Percentiles rank a stretch among this genome's conserved stretches.
phyloP scores from a whole-genome alignment of 495 filamentous ascomycete genomes.

The Aspergillus cavernicola region DNA sequence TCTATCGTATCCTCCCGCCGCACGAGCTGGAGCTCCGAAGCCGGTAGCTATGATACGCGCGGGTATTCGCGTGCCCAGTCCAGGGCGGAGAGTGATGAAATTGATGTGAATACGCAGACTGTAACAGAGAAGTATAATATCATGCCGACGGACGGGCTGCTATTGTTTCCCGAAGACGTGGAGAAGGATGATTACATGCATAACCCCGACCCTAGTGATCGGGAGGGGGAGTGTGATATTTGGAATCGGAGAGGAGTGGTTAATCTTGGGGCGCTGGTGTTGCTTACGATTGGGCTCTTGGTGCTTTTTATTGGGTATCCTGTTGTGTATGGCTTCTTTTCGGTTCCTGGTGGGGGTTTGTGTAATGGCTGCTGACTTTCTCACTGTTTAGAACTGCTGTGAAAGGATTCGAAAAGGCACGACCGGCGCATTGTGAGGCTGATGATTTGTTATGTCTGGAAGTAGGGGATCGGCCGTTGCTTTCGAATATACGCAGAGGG shows the following conservation, averaged over 20 bases:
- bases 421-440: conserved; percentile 29
- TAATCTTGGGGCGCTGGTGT: conserved; percentile 62
- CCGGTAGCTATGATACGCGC: conserved; percentile 50
- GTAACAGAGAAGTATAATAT: conserved; percentile 79
- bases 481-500: conserved; percentile 57
- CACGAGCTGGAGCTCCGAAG: conserved; percentile 61
- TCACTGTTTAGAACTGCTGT: conserved; percentile 52
- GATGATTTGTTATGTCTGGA: conserved; percentile 54
- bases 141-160: conserved; percentile 63
- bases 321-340: conserved; percentile 54
- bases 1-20: conserved; percentile 47
- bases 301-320: conserved; percentile 72
- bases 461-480: conserved; percentile 50
- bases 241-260: conserved; percentile 62
- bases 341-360: neutral
- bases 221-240: conserved; percentile 64
- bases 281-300: conserved; percentile 62
- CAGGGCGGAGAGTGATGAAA: conserved; percentile 59
- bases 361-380: neutral
- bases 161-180: conserved; percentile 71
- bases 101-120: conserved; percentile 70
- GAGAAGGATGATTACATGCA: conserved; percentile 78
- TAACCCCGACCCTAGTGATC: conserved; percentile 64
- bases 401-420: conserved; percentile 26
- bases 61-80: conserved; percentile 51